Percentiles rank a stretch among this genome's conserved stretches.
Conservation (phyloP, 805 yeast genomes). For the Priceomyces melissophilus region DNA sequence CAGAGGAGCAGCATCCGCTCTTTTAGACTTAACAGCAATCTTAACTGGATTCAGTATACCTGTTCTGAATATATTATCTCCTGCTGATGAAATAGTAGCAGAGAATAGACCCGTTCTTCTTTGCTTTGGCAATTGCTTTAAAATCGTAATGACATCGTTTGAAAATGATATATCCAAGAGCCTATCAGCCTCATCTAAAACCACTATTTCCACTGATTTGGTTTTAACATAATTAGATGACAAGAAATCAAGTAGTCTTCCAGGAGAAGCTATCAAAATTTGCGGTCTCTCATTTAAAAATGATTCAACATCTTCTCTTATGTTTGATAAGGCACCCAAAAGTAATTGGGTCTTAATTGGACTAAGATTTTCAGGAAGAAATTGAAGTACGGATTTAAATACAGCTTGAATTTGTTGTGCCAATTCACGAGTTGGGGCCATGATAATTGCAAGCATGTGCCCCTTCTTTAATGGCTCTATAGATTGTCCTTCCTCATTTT, state of each 20-base stretch:
- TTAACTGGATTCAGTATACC: conserved; percentile 94
- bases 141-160: conserved; percentile 62
- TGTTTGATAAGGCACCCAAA: conserved; percentile 60
- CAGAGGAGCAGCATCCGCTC: conserved; percentile 51
- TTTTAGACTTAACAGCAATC: conserved; percentile 64
- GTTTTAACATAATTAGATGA: conserved; percentile 57
- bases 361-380: conserved; percentile 46
- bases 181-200: conserved; percentile 92
- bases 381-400: conserved; percentile 54
- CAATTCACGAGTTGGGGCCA: conserved; percentile 72
- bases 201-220: conserved; percentile 62
- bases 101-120: conserved; percentile 91
- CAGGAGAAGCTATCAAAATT: conserved; percentile 88
- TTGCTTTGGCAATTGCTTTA: conserved; percentile 77
- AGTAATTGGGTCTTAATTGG: conserved; percentile 55
- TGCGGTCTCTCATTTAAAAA: conserved; percentile 61
- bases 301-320: conserved; percentile 66
- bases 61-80: conserved; percentile 71
- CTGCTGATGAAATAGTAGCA: conserved; percentile 86
- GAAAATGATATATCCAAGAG: conserved; percentile 75
- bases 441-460: conserved; percentile 64
- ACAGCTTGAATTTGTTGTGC: conserved; percentile 73
- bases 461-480: conserved; percentile 49
- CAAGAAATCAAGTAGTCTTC: conserved; percentile 75
- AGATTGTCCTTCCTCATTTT: conserved; percentile 16